Conservation (phyloP, 805 yeast species). For the Pichia nakasei region DNA sequence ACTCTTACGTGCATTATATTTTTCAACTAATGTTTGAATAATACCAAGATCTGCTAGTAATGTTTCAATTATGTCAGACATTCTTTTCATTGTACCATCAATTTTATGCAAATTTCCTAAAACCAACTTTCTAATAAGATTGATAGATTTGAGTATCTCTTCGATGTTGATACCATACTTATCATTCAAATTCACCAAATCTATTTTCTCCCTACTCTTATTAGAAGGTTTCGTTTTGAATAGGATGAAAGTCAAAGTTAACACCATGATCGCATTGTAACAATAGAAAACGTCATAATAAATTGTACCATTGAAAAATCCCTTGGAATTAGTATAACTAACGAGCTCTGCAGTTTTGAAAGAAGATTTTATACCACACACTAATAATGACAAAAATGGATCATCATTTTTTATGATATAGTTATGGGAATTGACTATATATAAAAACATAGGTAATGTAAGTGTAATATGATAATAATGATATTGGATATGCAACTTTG, state of each 20-base stretch:
- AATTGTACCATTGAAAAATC: conserved; percentile 36
- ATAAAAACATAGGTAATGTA: conserved; percentile 35
- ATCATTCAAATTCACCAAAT: conserved; percentile 21
- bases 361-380: conserved; percentile 34
- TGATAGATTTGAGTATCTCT: conserved; percentile 25
- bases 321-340: conserved; percentile 27
- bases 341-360: conserved; percentile 31
- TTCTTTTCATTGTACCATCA: conserved; percentile 36
- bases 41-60: conserved; percentile 35
- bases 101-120: conserved; percentile 25
- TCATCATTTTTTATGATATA: conserved; percentile 31
- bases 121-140: conserved; percentile 26
- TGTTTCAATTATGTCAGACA: conserved; percentile 35
- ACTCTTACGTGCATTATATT: conserved; percentile 23
- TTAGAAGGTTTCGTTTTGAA: conserved; percentile 18
- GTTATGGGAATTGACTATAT: conserved; percentile 30
- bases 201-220: conserved; percentile 17
- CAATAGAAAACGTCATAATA: conserved; percentile 36
- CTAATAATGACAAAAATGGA: conserved; percentile 32
- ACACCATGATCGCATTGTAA: conserved; percentile 34
- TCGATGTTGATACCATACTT: conserved; percentile 22
- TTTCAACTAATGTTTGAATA: conserved; percentile 22
- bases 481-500: conserved; percentile 33
- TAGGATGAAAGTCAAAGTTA: conserved; percentile 33
- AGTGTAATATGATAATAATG: conserved; percentile 34